Conservation (phyloP, 768 basidiomycete species). For the Lactarius akahatsu region DNA sequence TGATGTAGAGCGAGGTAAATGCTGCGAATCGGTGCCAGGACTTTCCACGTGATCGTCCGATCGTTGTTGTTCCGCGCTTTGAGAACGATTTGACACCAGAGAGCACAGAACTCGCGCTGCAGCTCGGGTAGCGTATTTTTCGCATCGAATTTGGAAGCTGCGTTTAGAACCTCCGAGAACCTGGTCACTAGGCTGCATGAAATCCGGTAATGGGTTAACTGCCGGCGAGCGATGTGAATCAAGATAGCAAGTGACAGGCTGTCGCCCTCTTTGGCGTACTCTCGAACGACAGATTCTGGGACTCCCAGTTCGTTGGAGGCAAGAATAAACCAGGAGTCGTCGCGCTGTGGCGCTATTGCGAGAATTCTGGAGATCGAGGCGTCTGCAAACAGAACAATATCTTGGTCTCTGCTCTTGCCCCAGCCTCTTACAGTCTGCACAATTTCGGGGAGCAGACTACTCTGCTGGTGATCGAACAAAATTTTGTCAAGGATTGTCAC, state of each 20-base stretch:
- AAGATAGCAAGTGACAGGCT: background rate
- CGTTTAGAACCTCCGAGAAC: background rate
- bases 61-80: no score
- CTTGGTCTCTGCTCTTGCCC: background rate
- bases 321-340: background rate
- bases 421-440: background rate
- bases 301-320: background rate
- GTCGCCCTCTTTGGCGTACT: background rate
- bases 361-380: background rate
- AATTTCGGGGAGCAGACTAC: background rate
- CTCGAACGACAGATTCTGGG: background rate
- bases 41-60: no score
- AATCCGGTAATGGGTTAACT: background rate
- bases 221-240: background rate
- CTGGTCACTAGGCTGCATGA: accelerated
- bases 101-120: no score
- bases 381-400: background rate
- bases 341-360: background rate
- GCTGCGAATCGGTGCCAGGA: no score
- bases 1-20: no score
- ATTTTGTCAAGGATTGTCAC: background rate
- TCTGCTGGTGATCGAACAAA: background rate
- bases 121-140: background rate
- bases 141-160: background rate
- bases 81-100: no score